Evolutionary conservation across 805 yeast species (phyloP), one percentile per base, ranked within the genome.

Genomic region (Kregervanrija pseudodelftensis): DNA sequence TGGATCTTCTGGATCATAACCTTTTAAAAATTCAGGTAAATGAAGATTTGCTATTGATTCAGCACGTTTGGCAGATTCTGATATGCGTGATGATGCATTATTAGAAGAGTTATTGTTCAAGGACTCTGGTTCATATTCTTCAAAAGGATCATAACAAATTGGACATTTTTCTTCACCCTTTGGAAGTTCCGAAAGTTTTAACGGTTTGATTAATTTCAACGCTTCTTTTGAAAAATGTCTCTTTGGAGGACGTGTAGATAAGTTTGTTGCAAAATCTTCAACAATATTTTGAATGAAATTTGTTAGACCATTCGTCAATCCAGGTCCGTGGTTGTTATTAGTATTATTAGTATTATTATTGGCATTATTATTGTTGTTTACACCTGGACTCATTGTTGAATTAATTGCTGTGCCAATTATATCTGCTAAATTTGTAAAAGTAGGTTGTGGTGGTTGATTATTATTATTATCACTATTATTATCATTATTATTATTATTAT

Each of bases 131-230:
- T 39, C 47, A 40, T 38, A 52, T 12, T 53, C 55, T 11, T 55
- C 55, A 38, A 49, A 55, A 11, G 46, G 49, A 11, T 73, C 77
- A 49, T 67, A 69, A 52, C 77, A 73, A 36, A 73, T 73, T 7
- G 74, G 52, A 50, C 76, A 70, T 2, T 44, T 49, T 15, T 60
- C 50, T 14, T 66, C 69, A n/a, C 53, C 35, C 30, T 12, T 17
- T 1, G 66, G 61, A 8, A 68, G 46, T 3, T 57, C 53, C 12
- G 49, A 36, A 15, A 60, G 42, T 11, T 54, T 57, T 17, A 65
- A 53, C 7, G 57, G 53, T 46, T 56, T 50, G 45, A 69, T 47
- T 12, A 59, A 54, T 10, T 57, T 56, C 17, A 69, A 53, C 10
- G 70, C 71, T 9, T 52, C 51, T 43, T 57, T 48, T 10, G 64